These are phyloP conservation scores for Penicillium canescens DNA, from an alignment of 495 filamentous ascomycete genomes.

Conservation along the genomic window DNA sequence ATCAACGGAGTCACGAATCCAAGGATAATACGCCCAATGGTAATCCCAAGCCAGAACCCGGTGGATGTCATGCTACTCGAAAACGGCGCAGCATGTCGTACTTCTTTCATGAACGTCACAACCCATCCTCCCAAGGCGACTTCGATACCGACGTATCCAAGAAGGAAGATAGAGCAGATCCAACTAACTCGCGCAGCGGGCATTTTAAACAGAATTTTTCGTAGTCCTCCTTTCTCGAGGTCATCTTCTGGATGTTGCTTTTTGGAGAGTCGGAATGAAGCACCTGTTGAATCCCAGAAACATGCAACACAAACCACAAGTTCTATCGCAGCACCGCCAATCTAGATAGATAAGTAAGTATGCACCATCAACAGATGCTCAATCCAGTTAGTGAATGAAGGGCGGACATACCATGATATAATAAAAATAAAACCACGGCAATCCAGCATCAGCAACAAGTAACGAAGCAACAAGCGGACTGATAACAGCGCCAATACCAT, in stretches of 20 bases:
- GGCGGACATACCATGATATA: slow-evolving; percentile 52
- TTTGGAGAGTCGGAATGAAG: slow-evolving; percentile 54
- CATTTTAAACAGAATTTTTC: slow-evolving; percentile 51
- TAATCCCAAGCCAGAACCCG: slow-evolving; percentile 64
- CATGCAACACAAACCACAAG: slow-evolving; percentile 46
- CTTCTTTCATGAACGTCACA: slow-evolving; percentile 60
- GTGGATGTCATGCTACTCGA: slow-evolving; percentile 58
- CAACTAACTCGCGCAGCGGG: slow-evolving; percentile 58
- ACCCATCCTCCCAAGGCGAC: slow-evolving; percentile 75
- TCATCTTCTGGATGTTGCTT: slow-evolving; percentile 25
- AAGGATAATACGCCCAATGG: slow-evolving; percentile 54
- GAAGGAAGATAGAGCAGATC: slow-evolving; percentile 70
- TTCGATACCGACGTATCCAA: slow-evolving; percentile 78
- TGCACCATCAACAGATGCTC: background rate
- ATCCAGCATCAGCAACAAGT: slow-evolving; percentile 44
- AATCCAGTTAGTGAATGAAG: no score
- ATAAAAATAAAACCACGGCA: slow-evolving; percentile 58
- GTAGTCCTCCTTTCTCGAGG: slow-evolving; percentile 43
- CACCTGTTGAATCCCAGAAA: slow-evolving; percentile 67
- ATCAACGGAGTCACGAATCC: slow-evolving; percentile 60
- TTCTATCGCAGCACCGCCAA: slow-evolving; percentile 61
- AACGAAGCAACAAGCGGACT: slow-evolving; percentile 54
- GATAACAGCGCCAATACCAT: slow-evolving; percentile 55
- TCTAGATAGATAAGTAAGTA: slow-evolving; percentile 26
- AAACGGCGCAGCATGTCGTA: slow-evolving; percentile 52